These are phyloP conservation scores for Exophiala xenobiotica DNA, from an alignment of 2,329 filamentous ascomycete species.

Conservation along the genomic window DNA sequence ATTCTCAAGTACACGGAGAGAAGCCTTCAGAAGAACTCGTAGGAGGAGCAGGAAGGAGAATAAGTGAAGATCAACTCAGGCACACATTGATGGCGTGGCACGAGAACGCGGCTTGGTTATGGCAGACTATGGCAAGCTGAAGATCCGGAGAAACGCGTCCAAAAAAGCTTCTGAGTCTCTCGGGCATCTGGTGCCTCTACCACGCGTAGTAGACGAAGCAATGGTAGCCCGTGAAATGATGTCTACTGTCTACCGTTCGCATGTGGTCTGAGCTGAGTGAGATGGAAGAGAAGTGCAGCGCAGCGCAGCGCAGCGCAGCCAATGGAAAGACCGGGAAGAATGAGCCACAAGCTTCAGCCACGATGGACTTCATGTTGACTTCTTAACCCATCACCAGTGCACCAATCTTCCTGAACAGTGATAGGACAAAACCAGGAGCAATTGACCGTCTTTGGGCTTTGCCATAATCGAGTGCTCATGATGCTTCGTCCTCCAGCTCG, in stretches of 20 bases:
- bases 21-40: not conserved
- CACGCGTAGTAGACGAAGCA: no score
- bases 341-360: conserved; percentile 9
- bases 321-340: not conserved
- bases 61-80: conserved; percentile 10
- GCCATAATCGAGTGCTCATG: not conserved
- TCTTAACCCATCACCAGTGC: not conserved
- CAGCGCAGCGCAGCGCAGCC: not conserved
- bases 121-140: not conserved
- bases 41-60: conserved; percentile 9
- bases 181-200: no score
- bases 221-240: no score
- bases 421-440: not conserved
- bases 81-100: conserved; percentile 25
- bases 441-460: conserved; percentile 1
- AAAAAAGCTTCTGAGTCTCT: not conserved
- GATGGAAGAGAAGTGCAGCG: not conserved
- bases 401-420: not conserved
- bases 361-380: not conserved
- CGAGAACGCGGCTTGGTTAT: no score
- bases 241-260: no score
- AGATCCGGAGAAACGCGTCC: not conserved
- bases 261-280: no score
- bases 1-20: not conserved
- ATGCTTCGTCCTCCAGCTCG: conserved; percentile 21